phyloP scores from a whole-genome alignment of 2,329 filamentous ascomycete species.

The Nemania bipapillata region DNA sequence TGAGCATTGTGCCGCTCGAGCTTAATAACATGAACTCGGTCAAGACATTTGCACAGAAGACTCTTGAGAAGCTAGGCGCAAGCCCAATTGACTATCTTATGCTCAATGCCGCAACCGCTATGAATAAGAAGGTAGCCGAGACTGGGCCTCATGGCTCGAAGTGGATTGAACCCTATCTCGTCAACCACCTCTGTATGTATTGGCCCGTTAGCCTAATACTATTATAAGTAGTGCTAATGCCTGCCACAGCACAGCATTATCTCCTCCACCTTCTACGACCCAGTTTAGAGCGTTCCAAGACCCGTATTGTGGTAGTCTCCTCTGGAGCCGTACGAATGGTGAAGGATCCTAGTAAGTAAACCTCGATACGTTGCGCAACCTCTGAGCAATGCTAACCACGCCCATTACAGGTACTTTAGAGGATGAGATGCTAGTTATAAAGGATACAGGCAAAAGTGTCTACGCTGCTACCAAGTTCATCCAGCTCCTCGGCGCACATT shows the following conservation, averaged over 20 bases:
- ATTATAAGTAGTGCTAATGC: conserved; percentile 20
- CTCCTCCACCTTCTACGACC: conserved; percentile 61
- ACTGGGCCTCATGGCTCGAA: conserved; percentile 56
- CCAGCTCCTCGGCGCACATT: conserved; percentile 63
- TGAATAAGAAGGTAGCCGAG: conserved; percentile 51
- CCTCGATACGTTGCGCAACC: not conserved
- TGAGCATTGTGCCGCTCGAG: conserved; percentile 62
- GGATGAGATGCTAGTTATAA: conserved; percentile 50
- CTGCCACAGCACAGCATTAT: conserved; percentile 62
- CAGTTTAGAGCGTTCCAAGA: conserved; percentile 59
- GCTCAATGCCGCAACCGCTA: conserved; percentile 61
- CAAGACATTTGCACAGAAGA: conserved; percentile 59
- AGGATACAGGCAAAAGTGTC: conserved; percentile 50
- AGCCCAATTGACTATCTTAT: conserved; percentile 61
- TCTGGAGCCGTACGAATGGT: conserved; percentile 60
- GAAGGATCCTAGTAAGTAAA: conserved; percentile 52
- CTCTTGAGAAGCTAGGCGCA: conserved; percentile 56
- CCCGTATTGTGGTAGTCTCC: conserved; percentile 63
- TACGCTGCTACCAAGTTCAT: conserved; percentile 63
- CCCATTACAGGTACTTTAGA: conserved; percentile 42
- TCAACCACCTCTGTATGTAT: conserved; percentile 63
- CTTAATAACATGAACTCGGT: conserved; percentile 59
- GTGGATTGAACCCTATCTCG: conserved; percentile 63
- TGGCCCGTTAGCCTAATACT: not conserved
- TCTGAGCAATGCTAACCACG: conserved; percentile 11